Evolutionary conservation across 768 basidiomycete species (phyloP).

Genomic region (Rhodotorula taiwanensis): DNA sequence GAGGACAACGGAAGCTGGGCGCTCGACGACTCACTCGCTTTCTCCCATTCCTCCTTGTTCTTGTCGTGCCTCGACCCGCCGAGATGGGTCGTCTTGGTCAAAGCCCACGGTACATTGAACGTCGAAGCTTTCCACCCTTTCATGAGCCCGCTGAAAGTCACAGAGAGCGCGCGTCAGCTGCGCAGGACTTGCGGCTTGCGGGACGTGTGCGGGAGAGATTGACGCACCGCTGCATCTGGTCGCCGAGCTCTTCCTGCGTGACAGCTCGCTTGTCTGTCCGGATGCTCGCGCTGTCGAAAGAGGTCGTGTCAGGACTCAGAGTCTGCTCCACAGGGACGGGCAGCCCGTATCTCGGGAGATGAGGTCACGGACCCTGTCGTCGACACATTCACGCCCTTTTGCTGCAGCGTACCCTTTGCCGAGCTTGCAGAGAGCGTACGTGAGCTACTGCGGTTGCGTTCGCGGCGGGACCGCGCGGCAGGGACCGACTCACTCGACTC

Average conservation of each 20-base stretch:
- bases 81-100: constrained; percentile 27
- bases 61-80: constrained; percentile 30
- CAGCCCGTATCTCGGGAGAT: background rate
- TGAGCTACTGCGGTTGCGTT: background rate
- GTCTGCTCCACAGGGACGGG: background rate
- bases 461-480: background rate
- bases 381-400: constrained; percentile 12
- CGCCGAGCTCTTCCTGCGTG: constrained; percentile 30
- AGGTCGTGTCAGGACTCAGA: constrained; percentile 1
- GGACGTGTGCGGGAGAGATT: too few species aligned
- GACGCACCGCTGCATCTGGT: constrained; percentile 24
- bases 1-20: fast-evolving
- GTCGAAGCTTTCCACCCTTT: constrained; percentile 29
- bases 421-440: background rate
- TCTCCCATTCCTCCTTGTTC: constrained; percentile 26
- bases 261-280: constrained; percentile 23
- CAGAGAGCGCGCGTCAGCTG: background rate
- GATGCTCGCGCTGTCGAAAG: constrained; percentile 6
- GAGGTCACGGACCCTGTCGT: constrained; percentile 5
- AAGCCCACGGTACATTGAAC: constrained; percentile 29
- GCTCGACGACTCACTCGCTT: constrained; percentile 8
- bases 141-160: constrained; percentile 13
- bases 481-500: background rate
- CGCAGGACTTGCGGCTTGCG: background rate
- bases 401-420: constrained; percentile 10